Base-by-base conservation (phyloP, 78 protist species). In the Dictyostelium intermedium region DNA sequence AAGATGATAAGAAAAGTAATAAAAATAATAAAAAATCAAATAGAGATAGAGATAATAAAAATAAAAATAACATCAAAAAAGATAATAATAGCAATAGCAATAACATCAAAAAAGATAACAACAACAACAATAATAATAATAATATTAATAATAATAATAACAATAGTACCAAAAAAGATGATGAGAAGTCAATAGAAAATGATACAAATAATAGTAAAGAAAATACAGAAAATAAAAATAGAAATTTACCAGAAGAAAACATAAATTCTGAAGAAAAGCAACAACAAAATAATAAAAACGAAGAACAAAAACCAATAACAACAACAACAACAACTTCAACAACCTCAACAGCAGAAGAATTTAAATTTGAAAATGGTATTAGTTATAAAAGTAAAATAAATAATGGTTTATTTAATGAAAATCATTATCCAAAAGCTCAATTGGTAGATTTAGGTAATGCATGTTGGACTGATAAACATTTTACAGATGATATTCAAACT, bases 391-490 rank as follows among this genome's bases (percentile, higher is more conserved):
- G 43, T 30, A 43, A 72, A 23, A 73, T 7, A 32, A 53, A 85
- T 35, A 50, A 30, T 6, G 43, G 56, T 5, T 43, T 53, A 20
- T 50, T 72, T 13, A 73, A 82, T 56, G 78, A 60, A n/a, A 77
- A 77, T 30, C 76, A 74, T 27, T 85, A 78, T 85, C 91, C 93
- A 41, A 41, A 23, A 39, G 97, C 95, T 35, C 96, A 96, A 91
- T 34, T 98, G 0, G 99, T 95, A 4, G 99, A 98, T 76, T 94
- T 98, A 9, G 99, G 99, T 41, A 99, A 99, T 82, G 99, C 99
- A n/a, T 98, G 99, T 96, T 99, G 99, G 99, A 78, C 66, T 8
- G 92, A 97, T 74, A 83, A 78, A 85, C 98, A 96, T 61, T 98
- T 98, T 91, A 95, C 95, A 96, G 97, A 92, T 35, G 99, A 99